These are phyloP conservation scores for Aureobasidium mangrovei DNA, from an alignment of 2,329 filamentous ascomycete species.

Conservation along the genomic window DNA sequence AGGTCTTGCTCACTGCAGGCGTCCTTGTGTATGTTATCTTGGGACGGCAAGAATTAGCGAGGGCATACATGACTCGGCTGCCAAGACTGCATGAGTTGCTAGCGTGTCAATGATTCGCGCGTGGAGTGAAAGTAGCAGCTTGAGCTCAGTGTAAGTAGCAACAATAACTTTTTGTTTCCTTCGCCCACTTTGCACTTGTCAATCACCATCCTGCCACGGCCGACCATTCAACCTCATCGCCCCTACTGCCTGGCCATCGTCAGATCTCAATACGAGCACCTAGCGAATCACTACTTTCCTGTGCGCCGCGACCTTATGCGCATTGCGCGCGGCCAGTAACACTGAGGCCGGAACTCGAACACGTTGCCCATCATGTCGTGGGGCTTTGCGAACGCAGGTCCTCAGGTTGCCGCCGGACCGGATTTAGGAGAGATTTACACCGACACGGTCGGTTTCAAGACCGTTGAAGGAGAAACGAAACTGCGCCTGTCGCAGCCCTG, in stretches of 20 bases:
- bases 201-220: neutral
- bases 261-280: too few species aligned
- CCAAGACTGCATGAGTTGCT: neutral
- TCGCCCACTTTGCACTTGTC: neutral
- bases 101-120: neutral
- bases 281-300: neutral
- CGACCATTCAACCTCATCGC: neutral
- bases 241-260: neutral
- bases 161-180: neutral
- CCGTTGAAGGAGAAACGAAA: conserved; percentile 71
- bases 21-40: too few species aligned
- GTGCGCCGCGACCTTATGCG: neutral
- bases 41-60: too few species aligned
- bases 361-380: conserved; percentile 49
- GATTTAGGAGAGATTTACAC: conserved; percentile 73
- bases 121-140: neutral
- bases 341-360: neutral
- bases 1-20: too few species aligned
- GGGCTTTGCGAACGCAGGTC: conserved; percentile 45
- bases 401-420: conserved; percentile 45
- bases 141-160: neutral
- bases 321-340: conserved; percentile 1
- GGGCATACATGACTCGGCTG: neutral
- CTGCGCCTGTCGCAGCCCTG: conserved; percentile 69
- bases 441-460: conserved; percentile 74